Base-by-base conservation (phyloP, 176 grass and related monocot genomes). In the Aegilops speltoides region DNA sequence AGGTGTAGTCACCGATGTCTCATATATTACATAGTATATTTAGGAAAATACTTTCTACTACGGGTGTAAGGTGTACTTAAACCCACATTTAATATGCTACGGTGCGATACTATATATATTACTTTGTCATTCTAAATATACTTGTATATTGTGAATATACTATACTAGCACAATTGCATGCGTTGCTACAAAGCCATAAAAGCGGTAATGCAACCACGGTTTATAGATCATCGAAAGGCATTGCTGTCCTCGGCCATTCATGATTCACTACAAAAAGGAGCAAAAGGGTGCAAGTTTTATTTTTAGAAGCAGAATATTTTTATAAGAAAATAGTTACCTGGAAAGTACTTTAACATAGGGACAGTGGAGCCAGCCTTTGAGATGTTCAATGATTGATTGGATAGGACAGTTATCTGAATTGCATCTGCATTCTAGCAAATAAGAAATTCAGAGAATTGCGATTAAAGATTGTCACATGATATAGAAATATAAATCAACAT, bases 371-470 rank as follows among this genome's bases (percentile, higher is more conserved):
- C 66, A 81, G 68, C 28, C 84, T 89, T 89, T 60, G 70, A 68
- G 60, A 84, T 83, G 82, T 64, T 77, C 36, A 91, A 83, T 65
- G 96, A 96, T 82, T 92, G 78, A 82, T 96, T 96, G 78, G 80
- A 87, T 26, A 98, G 26, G 54, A 96, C 61, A 77, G 84, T 88
- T 79, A 98, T 72, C 24, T 50, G 84, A 79, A 98, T 94, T 76
- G 91, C 86, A 96, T 94, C 93, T 92, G 94, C 91, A 94, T 83
- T 94, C 96, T 98, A 95, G 79, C 41, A 85, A 89, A 87, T 65
- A 89, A 77, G 81, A 73, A 19, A 46, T 79, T 89, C 77, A 86
- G 68, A 91, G 85, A 84, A 19, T 8, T 59, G 43, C 40, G 64
- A 80, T 26, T 48, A 19, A 10, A 74, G 41, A 86, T 48, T 87